Conservation (phyloP, 768 basidiomycete species). For the Trametes sanguinea region DNA sequence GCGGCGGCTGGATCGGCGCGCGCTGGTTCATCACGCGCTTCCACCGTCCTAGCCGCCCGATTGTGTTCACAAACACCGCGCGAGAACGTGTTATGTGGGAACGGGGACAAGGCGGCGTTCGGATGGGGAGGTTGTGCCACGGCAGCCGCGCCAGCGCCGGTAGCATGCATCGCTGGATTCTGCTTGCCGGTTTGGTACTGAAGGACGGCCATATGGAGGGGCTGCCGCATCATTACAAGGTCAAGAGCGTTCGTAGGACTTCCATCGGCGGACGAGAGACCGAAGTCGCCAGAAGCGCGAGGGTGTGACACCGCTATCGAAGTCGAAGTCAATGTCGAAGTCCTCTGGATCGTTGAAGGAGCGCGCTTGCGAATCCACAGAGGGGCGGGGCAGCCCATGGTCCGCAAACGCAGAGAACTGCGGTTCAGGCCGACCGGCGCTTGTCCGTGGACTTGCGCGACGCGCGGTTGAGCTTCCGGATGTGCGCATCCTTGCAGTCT, state of each 20-base stretch:
- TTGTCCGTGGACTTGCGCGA: conserved; percentile 32
- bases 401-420: conserved; percentile 24
- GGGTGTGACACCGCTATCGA: conserved; percentile 36
- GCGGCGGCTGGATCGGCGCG: conserved; percentile 37
- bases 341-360: conserved; percentile 50
- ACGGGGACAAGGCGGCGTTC: conserved; percentile 48
- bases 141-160: not conserved
- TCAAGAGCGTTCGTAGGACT: conserved; percentile 48
- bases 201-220: conserved; percentile 52
- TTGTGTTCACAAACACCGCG: conserved; percentile 80
- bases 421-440: conserved; percentile 26
- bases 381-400: conserved; percentile 5
- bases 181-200: conserved; percentile 42
- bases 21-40: conserved; percentile 69
- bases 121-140: conserved; percentile 39
- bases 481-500: conserved; percentile 72
- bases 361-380: conserved; percentile 21
- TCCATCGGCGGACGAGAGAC: conserved; percentile 14
- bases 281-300: conserved; percentile 18
- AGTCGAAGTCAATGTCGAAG: conserved; percentile 79
- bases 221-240: conserved; percentile 65
- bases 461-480: conserved; percentile 29
- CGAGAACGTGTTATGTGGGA: conserved; percentile 65
- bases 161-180: conserved; percentile 32
- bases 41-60: conserved; percentile 82